These are phyloP conservation scores for Dictyostelium gargantuum DNA, from an alignment of 208 protist species.

Conservation along the genomic window DNA sequence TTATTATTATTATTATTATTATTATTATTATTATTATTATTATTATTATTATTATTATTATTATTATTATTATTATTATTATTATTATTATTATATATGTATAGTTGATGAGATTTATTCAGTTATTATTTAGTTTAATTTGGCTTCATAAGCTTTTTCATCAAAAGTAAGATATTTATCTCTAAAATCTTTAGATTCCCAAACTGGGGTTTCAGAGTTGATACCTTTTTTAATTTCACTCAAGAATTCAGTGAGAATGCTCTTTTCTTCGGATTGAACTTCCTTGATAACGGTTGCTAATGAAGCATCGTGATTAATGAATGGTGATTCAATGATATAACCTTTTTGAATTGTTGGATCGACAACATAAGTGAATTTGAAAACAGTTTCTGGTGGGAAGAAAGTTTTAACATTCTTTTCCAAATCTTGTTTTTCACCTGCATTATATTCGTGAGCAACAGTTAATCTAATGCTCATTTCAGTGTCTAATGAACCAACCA, in stretches of 20 bases:
- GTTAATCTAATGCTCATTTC: slow-evolving; percentile 35
- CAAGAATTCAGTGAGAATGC: background rate
- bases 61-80: background rate
- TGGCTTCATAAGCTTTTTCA: slow-evolving; percentile 8
- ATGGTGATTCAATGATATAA: slow-evolving; percentile 47
- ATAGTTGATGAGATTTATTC: background rate
- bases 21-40: background rate
- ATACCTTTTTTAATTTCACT: slow-evolving; percentile 6
- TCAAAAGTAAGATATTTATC: slow-evolving; percentile 56
- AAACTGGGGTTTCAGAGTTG: background rate
- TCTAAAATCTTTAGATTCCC: slow-evolving; percentile 47
- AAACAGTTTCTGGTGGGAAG: slow-evolving; percentile 1
- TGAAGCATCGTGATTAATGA: slow-evolving; percentile 30
- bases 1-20: background rate
- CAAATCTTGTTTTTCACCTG: background rate
- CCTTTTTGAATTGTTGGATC: slow-evolving; percentile 39
- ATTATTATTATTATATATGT: background rate
- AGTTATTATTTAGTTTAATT: background rate
- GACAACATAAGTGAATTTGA: slow-evolving; percentile 3
- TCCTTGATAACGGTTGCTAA: background rate
- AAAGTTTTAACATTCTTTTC: background rate
- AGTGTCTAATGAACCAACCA: slow-evolving; percentile 30
- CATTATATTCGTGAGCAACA: slow-evolving; percentile 35
- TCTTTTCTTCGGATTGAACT: background rate
- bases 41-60: background rate